Evolutionary conservation across 805 yeast genomes (phyloP).

Genomic region (Candida silvicultrix): DNA sequence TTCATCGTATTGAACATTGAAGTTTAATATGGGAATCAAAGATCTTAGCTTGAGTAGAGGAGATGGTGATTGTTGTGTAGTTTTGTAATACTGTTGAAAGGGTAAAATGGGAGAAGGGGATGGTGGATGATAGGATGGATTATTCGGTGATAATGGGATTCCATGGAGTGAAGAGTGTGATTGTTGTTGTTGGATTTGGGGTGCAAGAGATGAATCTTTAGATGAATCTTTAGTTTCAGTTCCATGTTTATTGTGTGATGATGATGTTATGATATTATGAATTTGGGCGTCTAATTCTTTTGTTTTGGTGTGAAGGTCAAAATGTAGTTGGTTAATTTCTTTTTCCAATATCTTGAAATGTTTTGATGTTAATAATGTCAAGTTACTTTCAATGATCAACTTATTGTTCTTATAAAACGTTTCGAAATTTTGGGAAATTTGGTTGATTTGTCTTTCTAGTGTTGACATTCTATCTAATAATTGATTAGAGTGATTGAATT

Average conservation of each 20-base stretch:
- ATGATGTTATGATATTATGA: neutral
- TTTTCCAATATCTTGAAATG: conserved; percentile 16
- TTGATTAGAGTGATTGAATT: neutral
- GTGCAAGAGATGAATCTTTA: no score
- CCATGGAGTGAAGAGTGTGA: conserved; percentile 3
- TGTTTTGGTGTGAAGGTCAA: conserved; percentile 2
- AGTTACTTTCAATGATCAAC: conserved; percentile 7
- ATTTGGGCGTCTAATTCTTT: conserved; percentile 5
- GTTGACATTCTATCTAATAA: neutral
- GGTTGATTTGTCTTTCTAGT: conserved; percentile 3
- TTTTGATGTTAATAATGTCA: conserved; percentile 8
- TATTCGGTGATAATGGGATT: conserved; percentile 1
- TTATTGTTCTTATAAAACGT: conserved; percentile 10
- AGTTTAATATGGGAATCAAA: neutral
- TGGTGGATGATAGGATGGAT: neutral
- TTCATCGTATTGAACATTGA: neutral
- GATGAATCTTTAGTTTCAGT: neutral
- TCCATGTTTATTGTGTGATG: no score
- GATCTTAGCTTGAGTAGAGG: neutral
- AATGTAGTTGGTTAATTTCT: conserved; percentile 13
- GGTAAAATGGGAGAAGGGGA: neutral
- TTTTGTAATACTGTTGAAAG: neutral
- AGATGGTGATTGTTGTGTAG: neutral
- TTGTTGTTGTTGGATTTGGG: neutral
- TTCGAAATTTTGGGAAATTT: conserved; percentile 5